Conservation (phyloP, 148 eudicot species). For the Pharnaceum exiguum region DNA sequence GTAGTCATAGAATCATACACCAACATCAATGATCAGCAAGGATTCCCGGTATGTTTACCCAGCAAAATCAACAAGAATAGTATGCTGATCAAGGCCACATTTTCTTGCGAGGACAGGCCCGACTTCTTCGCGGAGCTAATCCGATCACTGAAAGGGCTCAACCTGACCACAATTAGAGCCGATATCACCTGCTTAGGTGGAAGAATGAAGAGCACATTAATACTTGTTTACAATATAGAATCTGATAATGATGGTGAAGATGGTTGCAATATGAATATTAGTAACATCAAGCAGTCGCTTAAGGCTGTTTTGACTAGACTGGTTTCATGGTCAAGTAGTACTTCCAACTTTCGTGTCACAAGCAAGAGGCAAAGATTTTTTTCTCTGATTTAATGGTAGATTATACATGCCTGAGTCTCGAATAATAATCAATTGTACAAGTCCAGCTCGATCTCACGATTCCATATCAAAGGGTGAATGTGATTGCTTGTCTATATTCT, state of each 20-base stretch:
- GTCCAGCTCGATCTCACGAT: too few relatives aligned
- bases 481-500: too few relatives aligned
- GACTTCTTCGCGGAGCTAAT: conserved; percentile 61
- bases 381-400: conserved; percentile 15
- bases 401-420: too few relatives aligned
- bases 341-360: conserved; percentile 44
- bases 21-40: background rate
- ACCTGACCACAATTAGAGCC: conserved; percentile 43
- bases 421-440: too few relatives aligned
- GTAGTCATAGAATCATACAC: conserved; percentile 38
- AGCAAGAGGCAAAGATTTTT: conserved; percentile 92
- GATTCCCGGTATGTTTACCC: background rate
- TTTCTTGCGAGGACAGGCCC: conserved; percentile 71
- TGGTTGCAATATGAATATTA: conserved; percentile 15
- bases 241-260: background rate
- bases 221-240: conserved; percentile 27
- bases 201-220: conserved; percentile 45
- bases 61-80: background rate
- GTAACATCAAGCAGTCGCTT: conserved; percentile 44
- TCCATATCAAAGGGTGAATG: too few relatives aligned
- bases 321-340: conserved; percentile 35
- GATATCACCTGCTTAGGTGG: conserved; percentile 78
- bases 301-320: conserved; percentile 48
- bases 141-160: conserved; percentile 45
- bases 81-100: conserved; percentile 43